These are phyloP conservation scores for Penicillium cataractarum DNA, from an alignment of 495 filamentous ascomycete species.

Conservation along the genomic window DNA sequence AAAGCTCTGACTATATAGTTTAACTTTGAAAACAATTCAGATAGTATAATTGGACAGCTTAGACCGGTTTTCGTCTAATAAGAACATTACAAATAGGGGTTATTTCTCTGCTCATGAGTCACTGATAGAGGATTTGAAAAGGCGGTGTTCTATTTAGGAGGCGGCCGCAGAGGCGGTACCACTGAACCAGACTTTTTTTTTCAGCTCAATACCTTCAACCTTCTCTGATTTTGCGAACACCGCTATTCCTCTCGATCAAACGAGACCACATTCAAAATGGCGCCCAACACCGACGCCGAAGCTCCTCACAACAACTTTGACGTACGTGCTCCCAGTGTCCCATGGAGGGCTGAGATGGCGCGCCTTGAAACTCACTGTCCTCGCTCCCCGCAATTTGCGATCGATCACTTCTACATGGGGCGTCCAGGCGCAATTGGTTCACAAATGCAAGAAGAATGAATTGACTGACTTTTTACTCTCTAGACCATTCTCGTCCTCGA, in stretches of 20 bases:
- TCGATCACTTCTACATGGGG: slow-evolving; percentile 9
- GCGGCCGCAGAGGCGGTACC: slow-evolving; percentile 7
- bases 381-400: slow-evolving; percentile 14
- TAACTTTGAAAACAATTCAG: too few relatives aligned
- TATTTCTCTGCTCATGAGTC: not conserved
- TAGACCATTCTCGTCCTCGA: slow-evolving; percentile 42
- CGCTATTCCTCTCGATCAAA: slow-evolving; percentile 14
- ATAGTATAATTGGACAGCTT: too few relatives aligned
- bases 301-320: slow-evolving; percentile 25
- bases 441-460: slow-evolving; percentile 1
- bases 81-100: not conserved
- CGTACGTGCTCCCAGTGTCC: slow-evolving; percentile 12
- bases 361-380: slow-evolving; percentile 7
- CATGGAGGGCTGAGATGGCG: slow-evolving; percentile 7
- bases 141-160: slow-evolving; percentile 8
- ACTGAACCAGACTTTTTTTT: slow-evolving; percentile 4
- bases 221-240: slow-evolving; percentile 10
- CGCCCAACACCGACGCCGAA: slow-evolving; percentile 13
- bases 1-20: not conserved
- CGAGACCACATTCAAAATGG: slow-evolving; percentile 17
- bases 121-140: not conserved
- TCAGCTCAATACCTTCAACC: slow-evolving; percentile 9
- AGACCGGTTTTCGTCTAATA: not conserved
- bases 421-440: slow-evolving; percentile 2
- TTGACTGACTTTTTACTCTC: slow-evolving; percentile 17